Evolutionary conservation across 768 basidiomycete genomes (phyloP).

Genomic region (Trametes gibbosa): DNA sequence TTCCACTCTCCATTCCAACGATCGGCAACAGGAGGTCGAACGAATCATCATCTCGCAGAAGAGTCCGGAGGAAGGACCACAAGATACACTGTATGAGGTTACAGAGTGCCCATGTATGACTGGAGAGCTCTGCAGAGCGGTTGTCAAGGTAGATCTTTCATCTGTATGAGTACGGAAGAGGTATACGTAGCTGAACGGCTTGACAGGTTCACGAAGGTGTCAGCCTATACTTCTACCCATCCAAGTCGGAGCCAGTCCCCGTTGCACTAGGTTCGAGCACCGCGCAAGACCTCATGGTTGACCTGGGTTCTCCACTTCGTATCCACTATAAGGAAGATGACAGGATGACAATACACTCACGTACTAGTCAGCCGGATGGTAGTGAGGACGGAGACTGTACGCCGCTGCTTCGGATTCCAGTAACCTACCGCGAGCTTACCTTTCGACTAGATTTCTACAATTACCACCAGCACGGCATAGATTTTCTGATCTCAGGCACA

Average conservation of each 20-base stretch:
- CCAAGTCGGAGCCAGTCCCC: constrained; percentile 48
- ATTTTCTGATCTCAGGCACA: constrained; percentile 75
- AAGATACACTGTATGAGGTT: constrained; percentile 75
- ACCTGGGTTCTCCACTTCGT: constrained; percentile 75
- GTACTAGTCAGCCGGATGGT: constrained; percentile 39
- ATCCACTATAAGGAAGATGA: constrained; percentile 88
- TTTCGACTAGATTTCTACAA: constrained; percentile 75
- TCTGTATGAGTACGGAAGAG: background rate
- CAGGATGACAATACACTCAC: constrained; percentile 80
- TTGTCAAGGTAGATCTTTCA: constrained; percentile 54
- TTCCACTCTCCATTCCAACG: constrained; percentile 44
- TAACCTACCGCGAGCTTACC: constrained; percentile 1
- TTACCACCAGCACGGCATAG: constrained; percentile 89
- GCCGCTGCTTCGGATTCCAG: constrained; percentile 8
- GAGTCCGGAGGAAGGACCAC: constrained; percentile 48
- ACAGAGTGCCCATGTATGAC: constrained; percentile 62
- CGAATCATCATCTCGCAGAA: constrained; percentile 73
- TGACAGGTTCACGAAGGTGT: constrained; percentile 74
- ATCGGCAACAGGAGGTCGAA: constrained; percentile 73
- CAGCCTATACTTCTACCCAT: constrained; percentile 64
- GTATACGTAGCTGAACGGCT: background rate
- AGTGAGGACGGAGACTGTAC: constrained; percentile 51
- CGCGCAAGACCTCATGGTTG: constrained; percentile 75
- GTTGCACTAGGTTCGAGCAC: constrained; percentile 73
- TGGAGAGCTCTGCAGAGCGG: constrained; percentile 65